Evolutionary conservation across 768 basidiomycete species (phyloP), one percentile per base, ranked within the genome.

Genomic region (Mycena epipterygia): DNA sequence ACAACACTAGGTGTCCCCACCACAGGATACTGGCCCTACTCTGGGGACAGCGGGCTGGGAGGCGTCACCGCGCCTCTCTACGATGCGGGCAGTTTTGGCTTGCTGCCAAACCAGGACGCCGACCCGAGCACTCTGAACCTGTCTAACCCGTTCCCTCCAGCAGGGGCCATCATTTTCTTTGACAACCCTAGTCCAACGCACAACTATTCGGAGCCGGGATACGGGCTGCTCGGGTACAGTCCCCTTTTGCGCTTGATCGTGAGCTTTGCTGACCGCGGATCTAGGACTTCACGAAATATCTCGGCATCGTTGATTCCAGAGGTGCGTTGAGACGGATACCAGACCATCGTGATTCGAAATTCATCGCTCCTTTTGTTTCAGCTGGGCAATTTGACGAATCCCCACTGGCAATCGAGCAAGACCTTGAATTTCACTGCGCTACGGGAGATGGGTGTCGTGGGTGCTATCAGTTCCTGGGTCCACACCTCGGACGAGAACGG

Each of bases 1-100:
- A 79, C 78, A 14, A 57, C 64, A 3, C 30, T 80, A 7, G 78
- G 78, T 5, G 66, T 80, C 17, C 79, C 79, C 16, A 79, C 79
- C 21, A 79, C 79, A 0, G 79, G 79, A 9, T 80, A 76, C 64
- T 80, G 79, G 79, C 79, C 79, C 4, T 79, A 79, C 49, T 77
- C 73, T 30, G 79, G 79, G 16, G 68, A 78, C 63, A 78, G 76
- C 30, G 77, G 76, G 3, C 55, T 75, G 25, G 46, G 48, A 27
- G 79, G 79, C 48, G 75, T 79, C 49, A 79, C 76, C 2, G 78
- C 72, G 11, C 79, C 78, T 0, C 21, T 80, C 8, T 42, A 74
- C 49, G 79, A 80, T 44, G 76, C 75, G 3, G 79, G 79, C 1
- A 78, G 71, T 11, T 79, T 62, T 56, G 79, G 76, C 33, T 41